Evolutionary conservation across 2,329 filamentous ascomycete species (phyloP).

Genomic region (Sporothrix euskadiensis): DNA sequence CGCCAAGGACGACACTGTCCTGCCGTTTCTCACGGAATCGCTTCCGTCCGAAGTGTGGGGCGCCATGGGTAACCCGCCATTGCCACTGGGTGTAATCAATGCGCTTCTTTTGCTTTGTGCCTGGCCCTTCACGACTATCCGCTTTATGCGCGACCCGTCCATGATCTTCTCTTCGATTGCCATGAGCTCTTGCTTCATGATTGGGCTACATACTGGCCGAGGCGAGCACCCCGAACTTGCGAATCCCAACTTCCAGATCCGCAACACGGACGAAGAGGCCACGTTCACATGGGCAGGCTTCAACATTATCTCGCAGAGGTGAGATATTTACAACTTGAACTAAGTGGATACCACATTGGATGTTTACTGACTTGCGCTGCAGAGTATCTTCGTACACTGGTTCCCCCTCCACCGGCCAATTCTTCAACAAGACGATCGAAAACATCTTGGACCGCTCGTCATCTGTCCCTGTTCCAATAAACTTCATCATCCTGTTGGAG

Average conservation of each 20-base stretch:
- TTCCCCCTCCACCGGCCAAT: slow-evolving; percentile 47
- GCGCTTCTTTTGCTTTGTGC: slow-evolving; percentile 53
- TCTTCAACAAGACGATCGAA: slow-evolving; percentile 54
- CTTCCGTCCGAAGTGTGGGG: slow-evolving; percentile 50
- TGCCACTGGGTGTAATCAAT: slow-evolving; percentile 53
- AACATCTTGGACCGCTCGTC: slow-evolving; percentile 46
- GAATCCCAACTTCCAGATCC: slow-evolving; percentile 46
- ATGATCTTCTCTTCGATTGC: slow-evolving; percentile 50
- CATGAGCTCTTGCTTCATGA: slow-evolving; percentile 50
- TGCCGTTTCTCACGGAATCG: slow-evolving; percentile 50
- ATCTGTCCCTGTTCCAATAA: slow-evolving; percentile 46
- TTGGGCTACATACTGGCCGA: slow-evolving; percentile 55
- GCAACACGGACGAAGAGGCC: slow-evolving; percentile 54
- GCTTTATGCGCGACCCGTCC: slow-evolving; percentile 54
- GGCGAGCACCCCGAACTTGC: slow-evolving; percentile 54
- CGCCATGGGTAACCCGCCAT: slow-evolving; percentile 45
- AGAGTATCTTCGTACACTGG: slow-evolving; percentile 46
- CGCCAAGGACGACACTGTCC: slow-evolving; percentile 45
- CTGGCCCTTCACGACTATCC: slow-evolving; percentile 54
- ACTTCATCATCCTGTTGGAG: slow-evolving; percentile 51
- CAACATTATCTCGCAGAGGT: slow-evolving; percentile 55
- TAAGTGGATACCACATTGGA: neutral
- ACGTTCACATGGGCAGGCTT: slow-evolving; percentile 55
- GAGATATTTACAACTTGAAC: slow-evolving; percentile 10
- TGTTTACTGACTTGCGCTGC: neutral